Evolutionary conservation across 192 early-diverging fungal species (phyloP), one percentile per base, ranked within the genome.

Genomic region (Podila clonocystis): DNA sequence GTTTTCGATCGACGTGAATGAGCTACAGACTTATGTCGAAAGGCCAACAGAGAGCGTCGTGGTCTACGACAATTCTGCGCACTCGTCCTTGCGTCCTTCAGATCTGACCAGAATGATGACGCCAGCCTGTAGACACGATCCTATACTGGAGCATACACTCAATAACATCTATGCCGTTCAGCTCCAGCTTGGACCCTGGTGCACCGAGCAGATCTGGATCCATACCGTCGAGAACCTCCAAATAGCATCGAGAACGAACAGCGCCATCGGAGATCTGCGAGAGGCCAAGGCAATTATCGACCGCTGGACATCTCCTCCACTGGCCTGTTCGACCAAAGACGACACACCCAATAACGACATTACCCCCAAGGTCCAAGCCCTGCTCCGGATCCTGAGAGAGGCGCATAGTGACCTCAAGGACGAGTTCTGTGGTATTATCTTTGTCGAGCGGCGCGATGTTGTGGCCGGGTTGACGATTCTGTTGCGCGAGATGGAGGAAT

Each of bases 401-500:
- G 52, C 15, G 3, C 52, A 57, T 15, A 20, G n/a, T 1, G 31
- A 67, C 4, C 17, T 49, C 4, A 28, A 5, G 33, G 58, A 28
- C 9, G 72, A 48, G 45, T 92, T 97, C 67, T 94, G 96, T 65
- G 95, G 93, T 2, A 97, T 98, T 48, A 87, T 98, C 17, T 98
- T 98, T 80, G 91, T 92, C 5, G 84, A 90, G 60, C 87, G 92
- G 20, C 85, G 96, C 24, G 77, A 91, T 4, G 91, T 91, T 4
- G 96, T 94, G 0, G 72, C 76, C 59, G 83, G 82, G 0, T 30
- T 89, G 20, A 66, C 89, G 33, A 67, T 89, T 12, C 75, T 96
- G 6, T 82, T 92, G n/a, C 26, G 85, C 7, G 59, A 74, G 50
- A 63, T 65, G 36, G 38, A 87, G n/a, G 75, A 87, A 34, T 84